Evolutionary conservation across 1,139 yeast genomes (phyloP), one percentile per base, ranked within the genome.

Genomic region (Saccharomyces pastorianus): DNA sequence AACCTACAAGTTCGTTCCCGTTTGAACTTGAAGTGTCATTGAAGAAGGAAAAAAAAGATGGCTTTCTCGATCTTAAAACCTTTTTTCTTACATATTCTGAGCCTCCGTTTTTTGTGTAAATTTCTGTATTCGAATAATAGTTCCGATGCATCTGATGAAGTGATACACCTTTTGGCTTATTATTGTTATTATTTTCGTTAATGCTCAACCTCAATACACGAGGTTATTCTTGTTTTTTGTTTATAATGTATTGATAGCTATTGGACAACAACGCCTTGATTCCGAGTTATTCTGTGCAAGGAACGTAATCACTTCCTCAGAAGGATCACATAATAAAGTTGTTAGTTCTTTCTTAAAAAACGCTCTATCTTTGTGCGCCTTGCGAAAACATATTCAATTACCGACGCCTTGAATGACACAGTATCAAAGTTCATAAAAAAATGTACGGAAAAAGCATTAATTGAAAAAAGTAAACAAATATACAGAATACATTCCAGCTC

Each of bases 1-100:
- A 61, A 1, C 71, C 69, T 54, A 65, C 58, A 9, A 63, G 34
- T 29, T 63, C 65, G 44, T 57, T 47, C 8, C 44, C 29, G 7
- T 26, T 27, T 9, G 29, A 29, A 13, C 27, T 23, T 20, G 42
- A 48, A n/a, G 34, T 8, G 42, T 48, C 41, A 48, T 48, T 49
- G 20, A 53, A 48, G 13, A 53, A 25, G 6, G 53, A 34, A 4
- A 53, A 48, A 8, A 53, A 42, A 8, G 56, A 38, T 13, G 52
- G 47, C 6, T 28, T 27, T 48, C 53, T 32, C 23, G 42, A 14
- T 31, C n/a, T 48, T 1, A 14, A 34, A 20, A 7, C 23, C 13
- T 48, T 48, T 11, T 38, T 38, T 2, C 44, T 20, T 13, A 38
- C 11, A 38, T 17, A n/a, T 8, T 20, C 44, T 17, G 44, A 38